Evolutionary conservation across 495 filamentous ascomycete species (phyloP), one percentile per base, ranked within the genome.

Genomic region (Aspergillus funiculosus): DNA sequence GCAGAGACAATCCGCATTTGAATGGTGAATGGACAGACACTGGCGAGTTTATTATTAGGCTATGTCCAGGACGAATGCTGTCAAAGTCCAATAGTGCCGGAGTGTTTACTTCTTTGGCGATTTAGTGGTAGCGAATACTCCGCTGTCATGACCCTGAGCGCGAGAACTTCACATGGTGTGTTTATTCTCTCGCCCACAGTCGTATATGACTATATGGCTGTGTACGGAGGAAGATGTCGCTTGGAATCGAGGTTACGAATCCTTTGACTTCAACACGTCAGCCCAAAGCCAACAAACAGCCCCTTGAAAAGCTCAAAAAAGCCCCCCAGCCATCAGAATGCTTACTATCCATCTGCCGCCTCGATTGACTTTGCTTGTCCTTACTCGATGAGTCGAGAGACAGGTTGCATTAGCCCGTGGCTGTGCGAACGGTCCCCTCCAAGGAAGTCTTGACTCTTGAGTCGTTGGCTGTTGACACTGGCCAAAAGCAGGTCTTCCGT

Each of bases 71-170:
- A 14, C 31, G 46, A 43, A 36, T 32, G 40, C 55, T 58, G 55
- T 54, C 55, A 58, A 38, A 51, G 41, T 50, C 41, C 55, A 58
- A 58, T 58, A 58, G 55, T 44, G 55, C 51, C 55, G 51, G 51
- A 54, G 47, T 25, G 39, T 51, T 41, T 43, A 53, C 43, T 34
- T 42, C 22, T 53, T 57, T 32, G 27, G 53, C 31, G 43, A 46
- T 27, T 32, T 30, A 32, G 32, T 36, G 28, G 39, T 18, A 30
- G 25, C 32, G 13, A 44, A 47, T 48, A 41, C 50, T 44, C 50
- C 50, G 50, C 38, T 39, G 43, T 30, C 45, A 43, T 46, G 40
- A 30, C 40, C 14, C 15, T 19, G 7, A 26, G n/a, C 14, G 14
- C 18, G 15, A 15, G 5, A 3, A 19, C 4, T n/a, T n/a, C 29